These are phyloP conservation scores for Pyronema domesticum DNA, from an alignment of 495 filamentous ascomycete genomes.

Conservation along the genomic window DNA sequence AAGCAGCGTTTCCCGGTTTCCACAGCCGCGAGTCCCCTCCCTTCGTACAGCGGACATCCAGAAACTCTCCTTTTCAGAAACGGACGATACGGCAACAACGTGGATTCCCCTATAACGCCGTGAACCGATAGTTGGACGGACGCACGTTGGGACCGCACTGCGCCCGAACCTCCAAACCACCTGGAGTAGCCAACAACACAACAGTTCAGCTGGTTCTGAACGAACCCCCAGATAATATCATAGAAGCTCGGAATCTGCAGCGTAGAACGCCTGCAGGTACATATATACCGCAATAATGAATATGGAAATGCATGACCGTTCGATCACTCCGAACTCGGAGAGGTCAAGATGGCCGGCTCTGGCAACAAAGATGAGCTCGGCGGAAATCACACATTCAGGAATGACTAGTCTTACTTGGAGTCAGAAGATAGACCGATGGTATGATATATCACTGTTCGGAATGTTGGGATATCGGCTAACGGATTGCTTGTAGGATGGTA, in stretches of 20 bases:
- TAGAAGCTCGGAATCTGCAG: background rate
- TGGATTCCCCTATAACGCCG: too few relatives aligned
- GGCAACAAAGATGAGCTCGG: conserved; percentile 48
- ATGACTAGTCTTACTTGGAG: conserved; percentile 39
- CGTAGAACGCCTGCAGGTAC: background rate
- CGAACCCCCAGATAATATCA: background rate
- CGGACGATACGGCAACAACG: too few relatives aligned
- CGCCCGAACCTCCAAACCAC: background rate
- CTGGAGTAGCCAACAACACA: background rate
- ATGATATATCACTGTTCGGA: conserved; percentile 4
- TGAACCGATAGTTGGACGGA: too few relatives aligned
- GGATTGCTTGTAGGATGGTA: conserved; percentile 43
- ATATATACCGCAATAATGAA: background rate
- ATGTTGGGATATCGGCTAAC: conserved; percentile 27
- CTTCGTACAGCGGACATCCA: too few relatives aligned
- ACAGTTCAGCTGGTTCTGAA: conserved; percentile 24
- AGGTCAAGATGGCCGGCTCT: conserved; percentile 52
- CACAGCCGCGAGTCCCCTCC: too few relatives aligned
- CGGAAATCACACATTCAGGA: conserved; percentile 47
- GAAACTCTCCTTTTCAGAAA: too few relatives aligned
- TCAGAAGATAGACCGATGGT: conserved; percentile 36
- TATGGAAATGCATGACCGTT: conserved; percentile 6
- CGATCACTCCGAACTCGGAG: conserved; percentile 28
- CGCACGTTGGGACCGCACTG: too few relatives aligned
- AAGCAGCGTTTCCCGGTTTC: too few relatives aligned